These are phyloP conservation scores for Colletotrichum aenigma DNA, from an alignment of 2,329 filamentous ascomycete species.

Conservation along the genomic window DNA sequence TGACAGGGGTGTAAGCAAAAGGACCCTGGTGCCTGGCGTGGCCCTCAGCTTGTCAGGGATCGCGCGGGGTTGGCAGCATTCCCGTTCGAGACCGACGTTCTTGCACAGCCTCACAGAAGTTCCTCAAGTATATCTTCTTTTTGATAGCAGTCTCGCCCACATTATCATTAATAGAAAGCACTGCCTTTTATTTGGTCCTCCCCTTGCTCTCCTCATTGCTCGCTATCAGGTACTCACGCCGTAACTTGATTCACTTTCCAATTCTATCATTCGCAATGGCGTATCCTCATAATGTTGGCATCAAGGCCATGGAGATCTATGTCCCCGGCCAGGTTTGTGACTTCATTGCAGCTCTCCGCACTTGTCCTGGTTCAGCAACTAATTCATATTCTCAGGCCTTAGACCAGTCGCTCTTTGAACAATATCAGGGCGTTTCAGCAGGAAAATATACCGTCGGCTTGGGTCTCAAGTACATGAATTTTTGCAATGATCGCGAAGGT, in stretches of 20 bases:
- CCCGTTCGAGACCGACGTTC: not conserved
- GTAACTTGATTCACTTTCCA: not conserved
- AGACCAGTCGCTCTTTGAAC: slow-evolving; percentile 80
- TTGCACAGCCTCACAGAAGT: not conserved
- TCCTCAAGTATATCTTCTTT: not conserved
- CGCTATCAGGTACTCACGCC: not conserved
- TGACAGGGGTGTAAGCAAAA: not conserved
- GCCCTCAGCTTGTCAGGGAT: not conserved
- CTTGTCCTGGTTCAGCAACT: too few relatives aligned
- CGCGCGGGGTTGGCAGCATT: not conserved
- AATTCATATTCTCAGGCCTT: slow-evolving; percentile 64
- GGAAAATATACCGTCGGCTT: slow-evolving; percentile 93
- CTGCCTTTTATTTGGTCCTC: not conserved
- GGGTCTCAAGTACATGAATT: slow-evolving; percentile 90
- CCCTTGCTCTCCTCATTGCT: not conserved
- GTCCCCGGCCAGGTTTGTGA: slow-evolving; percentile 79
- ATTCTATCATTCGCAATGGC: slow-evolving; percentile 58
- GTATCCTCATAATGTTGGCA: slow-evolving; percentile 83
- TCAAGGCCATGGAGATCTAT: slow-evolving; percentile 92
- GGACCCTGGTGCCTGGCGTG: not conserved
- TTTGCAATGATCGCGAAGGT: slow-evolving; percentile 90
- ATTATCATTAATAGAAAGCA: not conserved
- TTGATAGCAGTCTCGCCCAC: not conserved
- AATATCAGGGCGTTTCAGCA: slow-evolving; percentile 79
- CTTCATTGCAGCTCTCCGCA: slow-evolving; percentile 26